These are phyloP conservation scores for Hordeum marinum DNA, from an alignment of 176 grass and related monocot species.

Conservation along the genomic window DNA sequence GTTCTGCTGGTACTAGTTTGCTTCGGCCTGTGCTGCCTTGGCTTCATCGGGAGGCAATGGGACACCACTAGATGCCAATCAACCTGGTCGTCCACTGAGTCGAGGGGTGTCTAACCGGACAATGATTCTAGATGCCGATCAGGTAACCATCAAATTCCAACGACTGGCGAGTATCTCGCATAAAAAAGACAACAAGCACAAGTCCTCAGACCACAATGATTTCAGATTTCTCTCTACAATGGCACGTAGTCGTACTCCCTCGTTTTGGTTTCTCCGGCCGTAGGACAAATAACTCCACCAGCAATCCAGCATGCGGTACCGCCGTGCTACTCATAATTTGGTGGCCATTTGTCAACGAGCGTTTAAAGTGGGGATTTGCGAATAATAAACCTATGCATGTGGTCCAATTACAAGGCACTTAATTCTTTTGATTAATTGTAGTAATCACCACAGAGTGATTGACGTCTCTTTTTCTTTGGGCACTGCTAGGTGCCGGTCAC, in stretches of 20 bases:
- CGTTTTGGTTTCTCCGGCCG: background rate
- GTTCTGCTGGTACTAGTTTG: background rate
- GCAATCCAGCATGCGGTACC: background rate
- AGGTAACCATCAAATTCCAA: background rate
- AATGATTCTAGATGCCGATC: background rate
- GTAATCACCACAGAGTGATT: background rate
- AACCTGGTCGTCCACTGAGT: background rate
- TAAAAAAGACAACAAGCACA: background rate
- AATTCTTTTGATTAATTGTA: background rate
- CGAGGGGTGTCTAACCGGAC: background rate
- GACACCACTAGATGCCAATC: background rate
- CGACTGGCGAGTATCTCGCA: background rate
- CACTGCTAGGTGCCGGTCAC: no score
- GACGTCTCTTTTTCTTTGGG: background rate
- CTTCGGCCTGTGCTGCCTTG: constrained; percentile 11
- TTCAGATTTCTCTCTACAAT: background rate
- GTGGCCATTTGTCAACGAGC: background rate
- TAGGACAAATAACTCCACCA: background rate
- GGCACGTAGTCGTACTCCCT: background rate
- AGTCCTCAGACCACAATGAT: background rate
- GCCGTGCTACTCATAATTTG: background rate
- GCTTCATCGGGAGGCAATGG: constrained; percentile 2
- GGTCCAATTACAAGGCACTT: background rate
- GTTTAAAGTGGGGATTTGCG: background rate
- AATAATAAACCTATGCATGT: no score